phyloP scores from a whole-genome alignment of 2,329 filamentous ascomycete species.

The Aspergillus fumigatus region DNA sequence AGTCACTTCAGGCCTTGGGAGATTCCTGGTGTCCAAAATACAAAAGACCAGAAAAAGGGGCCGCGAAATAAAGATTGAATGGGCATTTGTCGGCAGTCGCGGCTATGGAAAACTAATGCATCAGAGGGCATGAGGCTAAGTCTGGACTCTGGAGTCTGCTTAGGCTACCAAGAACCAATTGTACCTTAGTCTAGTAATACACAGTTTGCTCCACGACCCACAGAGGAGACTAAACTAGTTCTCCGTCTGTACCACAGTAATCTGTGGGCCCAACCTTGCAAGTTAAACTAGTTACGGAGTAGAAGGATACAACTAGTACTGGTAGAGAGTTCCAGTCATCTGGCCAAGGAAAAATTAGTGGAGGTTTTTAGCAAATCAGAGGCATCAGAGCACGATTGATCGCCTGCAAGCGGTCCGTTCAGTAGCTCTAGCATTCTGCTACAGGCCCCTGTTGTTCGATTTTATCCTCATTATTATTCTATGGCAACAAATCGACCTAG shows the following conservation, averaged over 20 bases:
- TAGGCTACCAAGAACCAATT: not conserved
- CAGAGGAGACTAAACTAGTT: not conserved
- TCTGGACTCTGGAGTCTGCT: too few species aligned
- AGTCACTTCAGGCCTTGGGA: not conserved
- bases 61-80: not conserved
- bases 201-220: not conserved
- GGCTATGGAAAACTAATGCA: constrained; percentile 14
- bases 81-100: constrained; percentile 20
- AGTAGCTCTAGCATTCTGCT: constrained; percentile 10
- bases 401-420: constrained; percentile 17
- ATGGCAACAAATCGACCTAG: not conserved
- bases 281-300: too few species aligned
- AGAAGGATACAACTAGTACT: too few species aligned
- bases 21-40: not conserved
- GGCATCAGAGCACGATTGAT: constrained; percentile 10
- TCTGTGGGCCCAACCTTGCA: too few species aligned
- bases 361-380: constrained; percentile 7
- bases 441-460: constrained; percentile 7
- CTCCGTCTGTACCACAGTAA: not conserved
- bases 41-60: not conserved
- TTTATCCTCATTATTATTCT: not conserved
- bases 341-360: not conserved
- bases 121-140: not conserved
- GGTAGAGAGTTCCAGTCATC: not conserved
- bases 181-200: not conserved